These are phyloP conservation scores for Atkinsonella hypoxylon DNA, from an alignment of 2,329 filamentous ascomycete genomes.

Conservation along the genomic window DNA sequence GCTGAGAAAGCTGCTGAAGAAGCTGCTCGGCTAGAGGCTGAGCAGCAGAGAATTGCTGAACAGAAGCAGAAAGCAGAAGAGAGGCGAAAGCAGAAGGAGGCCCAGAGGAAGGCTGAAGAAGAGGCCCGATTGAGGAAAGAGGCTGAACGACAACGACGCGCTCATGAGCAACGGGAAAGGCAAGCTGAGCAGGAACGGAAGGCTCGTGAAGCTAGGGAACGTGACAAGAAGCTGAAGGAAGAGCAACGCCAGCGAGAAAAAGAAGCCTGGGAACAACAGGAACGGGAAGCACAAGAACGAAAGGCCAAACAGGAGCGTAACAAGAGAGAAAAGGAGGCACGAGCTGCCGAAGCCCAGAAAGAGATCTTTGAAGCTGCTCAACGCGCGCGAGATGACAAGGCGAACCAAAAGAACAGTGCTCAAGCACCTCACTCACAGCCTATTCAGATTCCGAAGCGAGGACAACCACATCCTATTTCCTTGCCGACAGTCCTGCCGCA, in stretches of 20 bases:
- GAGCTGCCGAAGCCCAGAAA: constrained; percentile 45
- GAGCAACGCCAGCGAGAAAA: constrained; percentile 72
- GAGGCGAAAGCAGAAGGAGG: constrained; percentile 81
- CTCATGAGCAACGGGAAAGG: constrained; percentile 75
- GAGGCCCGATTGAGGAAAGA: constrained; percentile 80
- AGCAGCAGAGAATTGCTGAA: constrained; percentile 71
- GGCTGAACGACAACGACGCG: constrained; percentile 65
- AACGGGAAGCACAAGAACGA: constrained; percentile 56
- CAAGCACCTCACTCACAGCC: constrained; percentile 19
- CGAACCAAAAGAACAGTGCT: constrained; percentile 23
- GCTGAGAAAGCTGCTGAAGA: constrained; percentile 85
- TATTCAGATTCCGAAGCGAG: constrained; percentile 10
- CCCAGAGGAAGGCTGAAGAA: constrained; percentile 79
- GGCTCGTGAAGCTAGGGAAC: constrained; percentile 44
- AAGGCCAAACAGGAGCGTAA: constrained; percentile 49
- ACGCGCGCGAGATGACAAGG: constrained; percentile 58
- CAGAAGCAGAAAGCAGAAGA: constrained; percentile 75
- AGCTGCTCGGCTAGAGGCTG: constrained; percentile 59
- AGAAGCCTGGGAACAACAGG: constrained; percentile 58
- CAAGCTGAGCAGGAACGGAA: constrained; percentile 81
- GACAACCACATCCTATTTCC: constrained; percentile 24
- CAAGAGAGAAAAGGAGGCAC: constrained; percentile 48
- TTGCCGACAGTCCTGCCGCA: constrained; percentile 43
- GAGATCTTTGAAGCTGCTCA: constrained; percentile 40
- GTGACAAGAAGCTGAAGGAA: constrained; percentile 76